A percentile compares a stretch with the other conserved stretches of the same genome.
Conservation (phyloP, 352 stramenopile species). For the Phytophthora pisi region DNA sequence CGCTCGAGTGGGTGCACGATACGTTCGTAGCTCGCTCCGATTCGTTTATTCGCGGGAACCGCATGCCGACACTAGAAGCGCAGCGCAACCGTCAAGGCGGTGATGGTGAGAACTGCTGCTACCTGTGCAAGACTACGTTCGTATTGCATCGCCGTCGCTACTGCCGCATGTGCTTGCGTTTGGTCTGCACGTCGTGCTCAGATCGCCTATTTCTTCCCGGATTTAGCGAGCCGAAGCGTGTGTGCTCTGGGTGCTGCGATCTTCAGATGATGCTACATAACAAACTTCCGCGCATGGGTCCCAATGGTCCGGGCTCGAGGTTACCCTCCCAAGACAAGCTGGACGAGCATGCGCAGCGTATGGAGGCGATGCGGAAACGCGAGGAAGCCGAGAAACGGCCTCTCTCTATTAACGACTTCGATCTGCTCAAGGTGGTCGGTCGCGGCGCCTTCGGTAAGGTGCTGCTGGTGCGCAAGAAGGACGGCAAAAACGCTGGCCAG, state of each 20-base stretch:
- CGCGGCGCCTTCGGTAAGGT: conserved; percentile 97
- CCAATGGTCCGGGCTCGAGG: conserved; percentile 26
- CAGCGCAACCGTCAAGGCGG: conserved; percentile 23
- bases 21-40: conserved; percentile 89
- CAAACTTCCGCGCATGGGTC: conserved; percentile 71
- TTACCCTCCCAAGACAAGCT: conserved; percentile 65
- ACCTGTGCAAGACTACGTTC: conserved; percentile 85
- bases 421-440: conserved; percentile 95
- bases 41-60: conserved; percentile 82
- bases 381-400: conserved; percentile 78
- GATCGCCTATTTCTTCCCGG: conserved; percentile 86
- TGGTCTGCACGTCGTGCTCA: conserved; percentile 87
- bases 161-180: conserved; percentile 86
- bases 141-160: conserved; percentile 80
- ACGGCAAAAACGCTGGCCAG: conserved; percentile 78
- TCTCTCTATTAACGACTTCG: conserved; percentile 93
- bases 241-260: conserved; percentile 86
- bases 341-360: conserved; percentile 64
- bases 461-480: conserved; percentile 93
- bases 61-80: conserved; percentile 45
- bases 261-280: conserved; percentile 90
- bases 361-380: conserved; percentile 82
- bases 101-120: conserved; percentile 67
- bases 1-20: conserved; percentile 90
- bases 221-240: conserved; percentile 87